Percentiles rank a stretch among this genome's conserved stretches.
Evolutionary conservation across 2,329 filamentous ascomycete species (phyloP).

Genomic region (Aspergillus pseudotamarii): DNA sequence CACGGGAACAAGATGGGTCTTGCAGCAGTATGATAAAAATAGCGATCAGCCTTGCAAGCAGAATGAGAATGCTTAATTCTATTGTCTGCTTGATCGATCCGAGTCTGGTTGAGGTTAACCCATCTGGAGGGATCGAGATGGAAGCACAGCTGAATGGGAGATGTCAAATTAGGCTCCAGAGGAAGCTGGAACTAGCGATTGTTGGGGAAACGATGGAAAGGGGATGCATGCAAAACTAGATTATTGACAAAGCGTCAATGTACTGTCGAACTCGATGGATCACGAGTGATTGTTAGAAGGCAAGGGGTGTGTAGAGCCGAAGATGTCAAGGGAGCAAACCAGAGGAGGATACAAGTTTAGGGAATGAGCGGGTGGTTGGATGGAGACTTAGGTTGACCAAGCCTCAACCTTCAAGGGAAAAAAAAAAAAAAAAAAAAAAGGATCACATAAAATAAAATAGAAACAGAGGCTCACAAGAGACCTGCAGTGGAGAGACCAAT

Average conservation of each 20-base stretch:
- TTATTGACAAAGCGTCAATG: slow-evolving; percentile 15
- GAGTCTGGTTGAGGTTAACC: slow-evolving; percentile 15
- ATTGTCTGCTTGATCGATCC: slow-evolving; percentile 10
- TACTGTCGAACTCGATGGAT: slow-evolving; percentile 8
- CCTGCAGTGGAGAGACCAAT: neutral
- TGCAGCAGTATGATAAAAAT: slow-evolving; percentile 28
- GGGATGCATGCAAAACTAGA: slow-evolving; percentile 17
- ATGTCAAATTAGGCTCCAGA: slow-evolving; percentile 23
- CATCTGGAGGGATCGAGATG: slow-evolving; percentile 24
- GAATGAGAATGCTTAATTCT: slow-evolving; percentile 14
- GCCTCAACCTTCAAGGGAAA: neutral
- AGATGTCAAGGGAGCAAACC: slow-evolving; percentile 4
- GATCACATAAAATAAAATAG: neutral
- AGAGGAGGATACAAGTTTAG: neutral
- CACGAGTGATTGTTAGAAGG: slow-evolving; percentile 11
- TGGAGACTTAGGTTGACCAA: slow-evolving; percentile 4
- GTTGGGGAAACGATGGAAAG: slow-evolving; percentile 13
- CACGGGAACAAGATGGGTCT: slow-evolving; percentile 20
- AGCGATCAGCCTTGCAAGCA: slow-evolving; percentile 27
- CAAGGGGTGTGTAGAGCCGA: slow-evolving; percentile 7
- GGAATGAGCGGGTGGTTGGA: slow-evolving; percentile 2
- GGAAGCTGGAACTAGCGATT: slow-evolving; percentile 14
- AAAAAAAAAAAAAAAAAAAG: neutral
- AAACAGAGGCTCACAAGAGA: neutral
- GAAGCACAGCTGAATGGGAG: slow-evolving; percentile 17